Percentiles rank a stretch among this genome's conserved stretches.
phyloP scores from a whole-genome alignment of 2,329 filamentous ascomycete species.

The Cladosporium phlei region DNA sequence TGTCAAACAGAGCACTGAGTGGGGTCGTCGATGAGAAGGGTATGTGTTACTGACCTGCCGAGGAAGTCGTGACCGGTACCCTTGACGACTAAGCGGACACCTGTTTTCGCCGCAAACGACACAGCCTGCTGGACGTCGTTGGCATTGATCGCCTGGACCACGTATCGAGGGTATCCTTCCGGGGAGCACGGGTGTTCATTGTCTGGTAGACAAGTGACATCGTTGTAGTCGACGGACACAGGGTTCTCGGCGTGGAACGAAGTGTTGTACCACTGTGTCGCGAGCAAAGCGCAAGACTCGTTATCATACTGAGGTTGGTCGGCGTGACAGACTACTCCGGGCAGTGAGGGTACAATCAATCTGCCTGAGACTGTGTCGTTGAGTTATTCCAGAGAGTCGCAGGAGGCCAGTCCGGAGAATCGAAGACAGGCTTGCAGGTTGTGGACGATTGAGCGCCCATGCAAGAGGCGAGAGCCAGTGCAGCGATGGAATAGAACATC shows the following conservation, averaged over 20 bases:
- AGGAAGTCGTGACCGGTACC: slow-evolving; percentile 20
- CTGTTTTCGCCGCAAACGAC: slow-evolving; percentile 13
- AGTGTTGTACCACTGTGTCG: slow-evolving; percentile 12
- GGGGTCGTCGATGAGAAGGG: background rate
- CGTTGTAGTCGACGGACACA: slow-evolving; percentile 14
- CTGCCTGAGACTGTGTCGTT: slow-evolving; percentile 49
- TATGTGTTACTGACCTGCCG: slow-evolving; percentile 13
- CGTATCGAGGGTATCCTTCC: slow-evolving; percentile 14
- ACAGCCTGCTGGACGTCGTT: slow-evolving; percentile 14
- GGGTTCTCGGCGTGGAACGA: slow-evolving; percentile 11
- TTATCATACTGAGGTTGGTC: slow-evolving; percentile 10
- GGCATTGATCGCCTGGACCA: slow-evolving; percentile 6
- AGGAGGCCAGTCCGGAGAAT: slow-evolving; percentile 44
- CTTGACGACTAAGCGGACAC: slow-evolving; percentile 14
- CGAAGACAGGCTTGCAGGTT: slow-evolving; percentile 6
- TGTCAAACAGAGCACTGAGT: no score
- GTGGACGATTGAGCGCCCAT: no score
- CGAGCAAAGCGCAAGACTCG: slow-evolving; percentile 6
- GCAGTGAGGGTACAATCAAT: slow-evolving; percentile 38
- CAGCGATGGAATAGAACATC: no score
- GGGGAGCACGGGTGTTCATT: slow-evolving; percentile 5
- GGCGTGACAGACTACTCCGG: slow-evolving; percentile 4
- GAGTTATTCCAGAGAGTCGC: slow-evolving; percentile 44
- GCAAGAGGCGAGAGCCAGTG: no score
- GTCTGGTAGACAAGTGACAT: slow-evolving; percentile 16